Base-by-base conservation (phyloP, 305 asterid species). In the Andrographis paniculata region DNA sequence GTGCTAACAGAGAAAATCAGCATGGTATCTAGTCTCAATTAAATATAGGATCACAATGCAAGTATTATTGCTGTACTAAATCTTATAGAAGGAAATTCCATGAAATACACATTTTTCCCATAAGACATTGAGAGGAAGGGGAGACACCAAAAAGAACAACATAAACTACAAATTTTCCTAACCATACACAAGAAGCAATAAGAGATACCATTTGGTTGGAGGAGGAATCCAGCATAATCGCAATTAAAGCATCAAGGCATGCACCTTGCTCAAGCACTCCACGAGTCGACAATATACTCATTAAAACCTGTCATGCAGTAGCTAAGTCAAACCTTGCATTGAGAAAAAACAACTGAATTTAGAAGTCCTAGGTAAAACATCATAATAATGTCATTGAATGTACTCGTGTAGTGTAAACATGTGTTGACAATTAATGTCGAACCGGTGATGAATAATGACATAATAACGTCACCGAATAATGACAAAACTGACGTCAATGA, bases 241-340 rank as follows among this genome's bases (percentile, higher is more conserved):
- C 78, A 55, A 89, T 83, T 43, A 82, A 64, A 42, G 86, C 93
- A 61, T 80, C 94, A 13, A 85, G 73, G 66, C 91, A 84, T 23
- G 95, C 95, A 45, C 97, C 94, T 72, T 82, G 95, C 73, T 76
- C 93, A 28, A 84, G 78, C 53, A 82, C 91, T 48, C 94, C 94
- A 46, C 86, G 86, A 51, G 82, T 78, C 42, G 93, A 76, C 51
- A 85, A 51, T 37, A 83, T 78, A 64, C 73, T 82, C 95, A 85
- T 89, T 63, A 85, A 57, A 39, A 85, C 93, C 95, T 89, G 73
- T 50, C 40, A 69, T 23, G 49, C 31, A 35, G 54, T 45, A 55
- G 39, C 0, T 14, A 62, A 63, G 63, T 45, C 47, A 45, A 40
- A 56, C 11, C 13, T 52, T 40, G 22, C 40, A 64, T 60, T 43